Conservation (phyloP, 1,139 yeast genomes). For the Sugiyamaella paludigena region DNA sequence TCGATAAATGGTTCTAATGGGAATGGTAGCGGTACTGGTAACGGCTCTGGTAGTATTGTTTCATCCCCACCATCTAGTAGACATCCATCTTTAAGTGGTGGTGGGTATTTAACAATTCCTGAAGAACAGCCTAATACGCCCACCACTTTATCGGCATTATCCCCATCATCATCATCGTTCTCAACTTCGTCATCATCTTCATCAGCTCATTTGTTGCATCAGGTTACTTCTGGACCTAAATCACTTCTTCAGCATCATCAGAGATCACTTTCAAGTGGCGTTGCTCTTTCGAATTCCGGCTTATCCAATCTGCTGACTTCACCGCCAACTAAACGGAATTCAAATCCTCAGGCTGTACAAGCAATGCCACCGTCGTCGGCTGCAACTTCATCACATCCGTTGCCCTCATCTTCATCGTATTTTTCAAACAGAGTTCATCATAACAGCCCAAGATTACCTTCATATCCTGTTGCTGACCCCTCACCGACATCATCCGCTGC, state of each 20-base stretch:
- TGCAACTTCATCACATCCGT: slow-evolving; percentile 9
- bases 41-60: background rate
- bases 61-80: slow-evolving; percentile 6
- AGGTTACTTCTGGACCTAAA: background rate
- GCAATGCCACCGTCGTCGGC: slow-evolving; percentile 3
- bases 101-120: slow-evolving; percentile 8
- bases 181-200: slow-evolving; percentile 3
- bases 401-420: slow-evolving; percentile 8
- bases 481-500: background rate
- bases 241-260: slow-evolving; percentile 6
- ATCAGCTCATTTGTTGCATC: slow-evolving; percentile 4
- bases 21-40: background rate
- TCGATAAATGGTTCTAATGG: background rate
- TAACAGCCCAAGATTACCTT: slow-evolving; percentile 5
- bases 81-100: slow-evolving; percentile 5
- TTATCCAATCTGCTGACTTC: background rate
- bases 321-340: slow-evolving; percentile 10
- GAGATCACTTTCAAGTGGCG: slow-evolving; percentile 16
- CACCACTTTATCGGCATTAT: background rate
- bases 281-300: background rate
- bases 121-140: slow-evolving; percentile 7
- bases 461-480: background rate
- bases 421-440: slow-evolving; percentile 4
- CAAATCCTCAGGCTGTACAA: slow-evolving; percentile 5
- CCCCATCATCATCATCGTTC: slow-evolving; percentile 5